phyloP scores from a whole-genome alignment of 495 filamentous ascomycete genomes.

The Penicillium samsonianum region DNA sequence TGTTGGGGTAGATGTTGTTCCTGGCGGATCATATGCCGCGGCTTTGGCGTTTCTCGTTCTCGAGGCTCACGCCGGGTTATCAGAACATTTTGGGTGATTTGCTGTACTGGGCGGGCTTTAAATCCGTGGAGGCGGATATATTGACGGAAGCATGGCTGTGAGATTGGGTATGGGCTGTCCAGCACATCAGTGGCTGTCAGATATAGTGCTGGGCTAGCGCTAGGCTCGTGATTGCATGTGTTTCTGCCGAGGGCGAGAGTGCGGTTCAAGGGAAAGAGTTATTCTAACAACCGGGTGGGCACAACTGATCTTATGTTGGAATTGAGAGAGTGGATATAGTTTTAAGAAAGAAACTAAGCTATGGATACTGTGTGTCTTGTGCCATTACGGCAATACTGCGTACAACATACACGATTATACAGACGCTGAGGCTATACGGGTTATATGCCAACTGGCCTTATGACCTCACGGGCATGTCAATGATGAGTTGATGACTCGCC shows the following conservation, averaged over 20 bases:
- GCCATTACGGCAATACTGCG: slow-evolving; percentile 1
- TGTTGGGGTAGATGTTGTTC: background rate
- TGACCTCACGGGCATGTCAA: slow-evolving; percentile 11
- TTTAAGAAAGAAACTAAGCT: background rate
- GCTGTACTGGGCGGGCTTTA: background rate
- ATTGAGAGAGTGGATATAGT: slow-evolving; percentile 1
- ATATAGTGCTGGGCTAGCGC: background rate
- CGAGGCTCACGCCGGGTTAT: background rate
- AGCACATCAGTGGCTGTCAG: background rate
- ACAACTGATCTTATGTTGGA: background rate
- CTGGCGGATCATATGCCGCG: background rate
- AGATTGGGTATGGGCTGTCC: background rate
- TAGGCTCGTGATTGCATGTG: background rate
- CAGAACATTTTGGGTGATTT: background rate
- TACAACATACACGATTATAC: background rate
- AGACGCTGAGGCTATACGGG: background rate
- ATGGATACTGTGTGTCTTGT: slow-evolving; percentile 3
- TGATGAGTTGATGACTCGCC: slow-evolving; percentile 14
- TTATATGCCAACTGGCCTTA: slow-evolving; percentile 8
- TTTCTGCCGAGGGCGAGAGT: background rate
- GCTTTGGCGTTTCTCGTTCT: background rate
- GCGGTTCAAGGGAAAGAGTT: background rate
- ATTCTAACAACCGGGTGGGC: background rate
- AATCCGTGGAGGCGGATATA: background rate
- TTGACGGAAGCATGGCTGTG: background rate